Evolutionary conservation across 768 basidiomycete species (phyloP).

Genomic region (Boletus coccyginus): DNA sequence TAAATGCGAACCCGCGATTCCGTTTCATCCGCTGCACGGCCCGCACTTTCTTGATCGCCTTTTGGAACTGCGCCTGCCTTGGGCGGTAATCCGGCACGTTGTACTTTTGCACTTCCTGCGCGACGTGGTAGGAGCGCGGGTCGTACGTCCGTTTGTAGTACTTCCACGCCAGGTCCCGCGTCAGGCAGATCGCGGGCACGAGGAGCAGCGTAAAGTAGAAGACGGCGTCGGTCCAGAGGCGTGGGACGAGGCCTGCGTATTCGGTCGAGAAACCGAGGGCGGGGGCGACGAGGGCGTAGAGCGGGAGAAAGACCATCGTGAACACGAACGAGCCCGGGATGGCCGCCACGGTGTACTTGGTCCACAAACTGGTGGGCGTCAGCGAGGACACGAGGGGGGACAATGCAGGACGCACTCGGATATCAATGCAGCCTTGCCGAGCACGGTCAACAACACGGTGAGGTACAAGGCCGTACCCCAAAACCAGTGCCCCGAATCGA

Average conservation of each 20-base stretch:
- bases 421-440: conserved; percentile 82
- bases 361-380: conserved; percentile 76
- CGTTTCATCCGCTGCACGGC: too few species aligned
- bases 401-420: conserved; percentile 76
- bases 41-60: too few species aligned
- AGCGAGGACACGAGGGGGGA: neutral
- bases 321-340: conserved; percentile 97
- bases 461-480: too few species aligned
- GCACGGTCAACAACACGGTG: too few species aligned
- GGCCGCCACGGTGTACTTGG: conserved; percentile 96
- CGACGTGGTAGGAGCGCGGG: conserved; percentile 52
- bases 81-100: too few species aligned
- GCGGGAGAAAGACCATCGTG: conserved; percentile 74
- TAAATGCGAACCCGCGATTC: conserved; percentile 97
- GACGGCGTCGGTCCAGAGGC: conserved; percentile 82
- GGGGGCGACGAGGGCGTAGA: conserved; percentile 60
- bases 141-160: conserved; percentile 91
- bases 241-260: conserved; percentile 85
- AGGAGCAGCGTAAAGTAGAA: conserved; percentile 90
- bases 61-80: too few species aligned
- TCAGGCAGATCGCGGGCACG: conserved; percentile 80
- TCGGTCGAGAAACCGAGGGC: conserved; percentile 85
- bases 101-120: too few species aligned
- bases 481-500: too few species aligned
- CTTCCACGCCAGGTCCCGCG: conserved; percentile 94